These are phyloP conservation scores for Plasmodium berghei DNA, from an alignment of 169 alveolate species.

Conservation along the genomic window DNA sequence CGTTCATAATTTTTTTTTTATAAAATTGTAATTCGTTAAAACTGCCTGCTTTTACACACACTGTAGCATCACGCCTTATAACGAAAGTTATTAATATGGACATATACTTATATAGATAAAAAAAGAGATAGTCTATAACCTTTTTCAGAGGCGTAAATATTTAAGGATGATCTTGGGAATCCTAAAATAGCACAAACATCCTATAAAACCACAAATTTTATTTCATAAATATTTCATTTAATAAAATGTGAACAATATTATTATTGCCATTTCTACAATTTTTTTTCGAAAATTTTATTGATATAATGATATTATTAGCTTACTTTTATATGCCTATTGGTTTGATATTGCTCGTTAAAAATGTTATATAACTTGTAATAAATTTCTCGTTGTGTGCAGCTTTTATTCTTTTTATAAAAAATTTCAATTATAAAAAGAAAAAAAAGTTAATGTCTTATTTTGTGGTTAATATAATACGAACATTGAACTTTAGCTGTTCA, in stretches of 20 bases:
- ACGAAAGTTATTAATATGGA: background rate
- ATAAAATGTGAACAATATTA: background rate
- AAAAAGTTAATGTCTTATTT: background rate
- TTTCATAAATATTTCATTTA: background rate
- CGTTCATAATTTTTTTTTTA: background rate
- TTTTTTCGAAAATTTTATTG: background rate
- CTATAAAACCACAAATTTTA: background rate
- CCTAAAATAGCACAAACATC: conserved; percentile 55
- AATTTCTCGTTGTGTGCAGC: conserved; percentile 68
- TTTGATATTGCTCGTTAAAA: conserved; percentile 46
- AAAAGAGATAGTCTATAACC: conserved; percentile 5
- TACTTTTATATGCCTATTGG: conserved; percentile 46
- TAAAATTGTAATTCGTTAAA: background rate
- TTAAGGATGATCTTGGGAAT: conserved; percentile 44
- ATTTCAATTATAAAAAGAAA: background rate
- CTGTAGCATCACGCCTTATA: background rate
- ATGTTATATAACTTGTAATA: conserved; percentile 56
- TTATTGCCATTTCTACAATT: background rate
- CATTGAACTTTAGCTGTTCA: too few relatives aligned
- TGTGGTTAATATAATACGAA: background rate
- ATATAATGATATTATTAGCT: background rate
- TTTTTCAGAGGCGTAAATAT: conserved; percentile 63
- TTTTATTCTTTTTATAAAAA: conserved; percentile 24
- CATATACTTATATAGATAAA: background rate
- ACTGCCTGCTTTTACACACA: too few relatives aligned